These are phyloP conservation scores for Parafenestella ontariensis DNA, from an alignment of 2,329 filamentous ascomycete species.

Conservation along the genomic window DNA sequence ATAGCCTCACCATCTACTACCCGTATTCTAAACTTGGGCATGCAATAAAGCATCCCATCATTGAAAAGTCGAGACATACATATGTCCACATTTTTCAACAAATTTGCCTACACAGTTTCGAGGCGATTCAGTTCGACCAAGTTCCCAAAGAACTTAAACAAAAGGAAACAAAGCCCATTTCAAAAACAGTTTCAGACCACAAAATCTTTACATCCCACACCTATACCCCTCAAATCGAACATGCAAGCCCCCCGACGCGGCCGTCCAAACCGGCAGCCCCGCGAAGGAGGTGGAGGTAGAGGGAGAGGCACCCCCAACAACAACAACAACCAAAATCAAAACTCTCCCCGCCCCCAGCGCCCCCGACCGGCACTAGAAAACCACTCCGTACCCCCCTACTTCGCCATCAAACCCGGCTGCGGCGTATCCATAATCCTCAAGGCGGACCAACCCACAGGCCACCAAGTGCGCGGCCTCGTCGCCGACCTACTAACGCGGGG, in stretches of 20 bases:
- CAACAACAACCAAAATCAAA: conserved; percentile 6
- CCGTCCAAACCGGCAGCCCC: conserved; percentile 38
- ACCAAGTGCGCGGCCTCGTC: conserved; percentile 71
- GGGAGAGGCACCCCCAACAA: conserved; percentile 5
- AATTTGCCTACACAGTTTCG: too few species aligned
- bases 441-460: conserved; percentile 75
- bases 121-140: too few species aligned
- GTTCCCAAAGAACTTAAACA: too few species aligned
- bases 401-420: conserved; percentile 63
- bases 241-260: conserved; percentile 22
- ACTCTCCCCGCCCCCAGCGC: conserved; percentile 1
- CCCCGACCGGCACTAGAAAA: conserved; percentile 12
- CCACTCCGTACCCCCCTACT: conserved; percentile 29
- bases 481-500: conserved; percentile 73
- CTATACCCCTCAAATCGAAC: background rate
- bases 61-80: too few species aligned
- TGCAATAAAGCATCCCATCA: too few species aligned
- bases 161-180: background rate
- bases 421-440: conserved; percentile 77
- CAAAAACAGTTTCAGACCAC: too few species aligned
- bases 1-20: too few species aligned
- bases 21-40: background rate
- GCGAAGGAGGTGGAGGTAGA: conserved; percentile 1
- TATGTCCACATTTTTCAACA: too few species aligned
- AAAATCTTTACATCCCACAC: too few species aligned